Evolutionary conservation across 352 stramenopile genomes (phyloP).

Genomic region (Albugo laibachii): DNA sequence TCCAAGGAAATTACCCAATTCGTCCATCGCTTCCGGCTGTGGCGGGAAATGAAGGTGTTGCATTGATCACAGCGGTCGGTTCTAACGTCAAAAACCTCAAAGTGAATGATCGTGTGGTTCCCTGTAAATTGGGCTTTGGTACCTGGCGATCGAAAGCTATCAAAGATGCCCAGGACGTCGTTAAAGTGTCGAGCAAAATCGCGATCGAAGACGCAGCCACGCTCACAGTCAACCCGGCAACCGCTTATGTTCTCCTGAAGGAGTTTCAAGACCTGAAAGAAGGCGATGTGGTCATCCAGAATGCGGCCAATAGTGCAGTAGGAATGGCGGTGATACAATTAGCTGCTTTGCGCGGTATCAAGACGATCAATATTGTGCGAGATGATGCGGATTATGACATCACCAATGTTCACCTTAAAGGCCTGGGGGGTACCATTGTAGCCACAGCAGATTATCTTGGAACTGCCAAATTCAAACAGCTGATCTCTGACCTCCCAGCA

Average conservation of each 20-base stretch:
- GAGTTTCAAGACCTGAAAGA: slow-evolving; percentile 62
- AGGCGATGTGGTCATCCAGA: slow-evolving; percentile 82
- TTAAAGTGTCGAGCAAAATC: slow-evolving; percentile 72
- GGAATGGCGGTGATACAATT: slow-evolving; percentile 79
- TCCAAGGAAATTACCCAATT: slow-evolving; percentile 70
- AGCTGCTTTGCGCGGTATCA: slow-evolving; percentile 64
- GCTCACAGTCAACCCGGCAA: slow-evolving; percentile 65
- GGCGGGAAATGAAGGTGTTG: slow-evolving; percentile 71
- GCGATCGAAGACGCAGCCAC: slow-evolving; percentile 65
- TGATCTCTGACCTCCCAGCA: slow-evolving; percentile 58
- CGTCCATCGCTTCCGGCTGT: slow-evolving; percentile 57
- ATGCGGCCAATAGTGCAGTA: slow-evolving; percentile 74
- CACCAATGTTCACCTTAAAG: slow-evolving; percentile 60
- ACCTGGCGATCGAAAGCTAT: slow-evolving; percentile 57
- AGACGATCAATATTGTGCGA: slow-evolving; percentile 81
- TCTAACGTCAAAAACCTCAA: slow-evolving; percentile 57
- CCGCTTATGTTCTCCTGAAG: slow-evolving; percentile 65
- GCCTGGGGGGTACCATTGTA: slow-evolving; percentile 54
- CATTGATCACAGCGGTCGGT: slow-evolving; percentile 68
- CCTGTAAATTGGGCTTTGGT: slow-evolving; percentile 38
- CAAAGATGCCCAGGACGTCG: slow-evolving; percentile 30
- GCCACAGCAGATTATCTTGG: slow-evolving; percentile 49
- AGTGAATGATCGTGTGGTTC: slow-evolving; percentile 77
- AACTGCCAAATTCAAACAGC: slow-evolving; percentile 66
- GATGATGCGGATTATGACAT: slow-evolving; percentile 64